A percentile compares a stretch with the other conserved stretches of the same genome.
These are phyloP conservation scores for Hyphopichia khmerensis DNA, from an alignment of 1,139 yeast species.

Conservation along the genomic window DNA sequence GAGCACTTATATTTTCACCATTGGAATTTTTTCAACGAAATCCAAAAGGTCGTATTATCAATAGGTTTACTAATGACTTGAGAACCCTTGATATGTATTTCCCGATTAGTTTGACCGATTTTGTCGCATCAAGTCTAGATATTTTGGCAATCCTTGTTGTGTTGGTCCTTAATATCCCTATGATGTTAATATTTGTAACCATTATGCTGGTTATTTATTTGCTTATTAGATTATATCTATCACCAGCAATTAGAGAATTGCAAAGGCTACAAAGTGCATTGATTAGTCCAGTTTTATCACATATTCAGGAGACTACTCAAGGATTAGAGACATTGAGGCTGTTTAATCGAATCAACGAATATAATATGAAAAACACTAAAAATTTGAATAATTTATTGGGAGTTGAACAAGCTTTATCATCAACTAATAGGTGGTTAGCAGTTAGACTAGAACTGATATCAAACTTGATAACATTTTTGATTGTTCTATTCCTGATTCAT, in stretches of 20 bases:
- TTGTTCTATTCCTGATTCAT: slow-evolving; percentile 17
- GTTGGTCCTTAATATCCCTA: slow-evolving; percentile 20
- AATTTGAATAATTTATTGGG: slow-evolving; percentile 14
- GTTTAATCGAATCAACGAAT: slow-evolving; percentile 19
- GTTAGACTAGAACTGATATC: slow-evolving; percentile 24
- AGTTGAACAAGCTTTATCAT: slow-evolving; percentile 11
- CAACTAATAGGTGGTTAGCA: slow-evolving; percentile 26
- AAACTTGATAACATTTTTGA: slow-evolving; percentile 16
- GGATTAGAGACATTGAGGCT: slow-evolving; percentile 28
- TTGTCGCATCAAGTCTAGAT: slow-evolving; percentile 14
- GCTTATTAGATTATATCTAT: slow-evolving; percentile 16
- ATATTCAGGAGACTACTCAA: slow-evolving; percentile 25
- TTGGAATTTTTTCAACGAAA: slow-evolving; percentile 30
- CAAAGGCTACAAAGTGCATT: slow-evolving; percentile 21
- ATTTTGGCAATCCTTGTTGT: slow-evolving; percentile 16
- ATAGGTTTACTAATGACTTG: slow-evolving; percentile 27
- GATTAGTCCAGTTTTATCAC: slow-evolving; percentile 24
- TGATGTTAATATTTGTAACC: slow-evolving; percentile 19
- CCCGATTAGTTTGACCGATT: slow-evolving; percentile 20
- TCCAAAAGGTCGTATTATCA: slow-evolving; percentile 27
- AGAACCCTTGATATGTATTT: slow-evolving; percentile 19
- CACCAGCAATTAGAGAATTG: slow-evolving; percentile 25
- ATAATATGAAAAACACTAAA: slow-evolving; percentile 13
- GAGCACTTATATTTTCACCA: slow-evolving; percentile 22
- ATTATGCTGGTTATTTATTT: slow-evolving; percentile 19